Evolutionary conservation across 306 rosid species (phyloP), one percentile per base, ranked within the genome.

Genomic region (Vicia villosa): DNA sequence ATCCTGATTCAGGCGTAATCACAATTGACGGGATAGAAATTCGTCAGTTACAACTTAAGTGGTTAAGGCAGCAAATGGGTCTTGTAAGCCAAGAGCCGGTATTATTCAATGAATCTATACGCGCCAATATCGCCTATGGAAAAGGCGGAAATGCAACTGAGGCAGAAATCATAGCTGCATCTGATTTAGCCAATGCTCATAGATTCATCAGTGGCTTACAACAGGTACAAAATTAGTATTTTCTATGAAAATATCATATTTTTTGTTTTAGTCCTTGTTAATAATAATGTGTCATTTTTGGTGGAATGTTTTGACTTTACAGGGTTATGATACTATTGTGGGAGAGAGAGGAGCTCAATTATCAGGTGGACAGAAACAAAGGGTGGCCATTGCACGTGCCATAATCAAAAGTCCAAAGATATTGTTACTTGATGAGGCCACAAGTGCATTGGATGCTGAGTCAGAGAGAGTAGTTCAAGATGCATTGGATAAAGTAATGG

Each of bases 1-100:
- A 92, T 70, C 96, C 95, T 2, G 96, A 89, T 67, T 88, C 95
- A 45, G 97, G 96, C 19, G 74, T 75, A 55, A 89, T 92, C 59
- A 87, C 83, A 58, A 81, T 92, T 17, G 97, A 92, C 65, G 96
- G 96, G 10, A 62, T 83, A 19, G 92, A 89, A 72, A 85, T 92
- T 28, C 74, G 83, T 4, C 59, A 79, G 30, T 66, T 86, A 15
- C 57, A 89, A 5, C 70, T 92, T n/a, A 89, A 86, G 45, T 92
- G 97, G 97, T 66, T 92, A 86, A 87, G 97, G 77, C 92, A 89
- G n/a, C 96, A 87, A 12, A 89, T 92, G 95, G 97, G 97, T 0
- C 87, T 92, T 30, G 97, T 92, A 32, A 84, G 95, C 76, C 96
- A 92, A 80, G 96, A 92, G 43, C 96, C 97, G 30, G 73, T 89